These are phyloP conservation scores for Anisodus tanguticus DNA, from an alignment of 257 asterid species.

Conservation along the genomic window DNA sequence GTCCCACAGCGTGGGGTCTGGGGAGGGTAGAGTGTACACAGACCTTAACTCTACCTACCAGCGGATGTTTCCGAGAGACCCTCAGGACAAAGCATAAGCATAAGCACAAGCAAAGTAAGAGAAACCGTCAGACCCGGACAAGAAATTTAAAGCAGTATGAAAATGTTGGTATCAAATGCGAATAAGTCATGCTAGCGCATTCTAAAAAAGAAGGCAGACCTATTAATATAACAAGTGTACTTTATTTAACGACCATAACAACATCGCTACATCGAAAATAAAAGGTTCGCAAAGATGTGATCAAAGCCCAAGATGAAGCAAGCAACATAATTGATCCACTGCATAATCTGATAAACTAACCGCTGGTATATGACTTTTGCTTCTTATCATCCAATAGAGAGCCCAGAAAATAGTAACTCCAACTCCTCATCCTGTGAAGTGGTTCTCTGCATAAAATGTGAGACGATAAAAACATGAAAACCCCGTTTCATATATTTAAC, in stretches of 20 bases:
- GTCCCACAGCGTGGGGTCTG: too few relatives aligned
- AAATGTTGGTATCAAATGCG: too few relatives aligned
- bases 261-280: not conserved
- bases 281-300: not conserved
- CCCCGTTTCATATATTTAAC: not conserved
- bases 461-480: constrained; percentile 5
- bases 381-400: constrained; percentile 52
- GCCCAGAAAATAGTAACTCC: constrained; percentile 87
- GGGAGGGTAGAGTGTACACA: too few relatives aligned
- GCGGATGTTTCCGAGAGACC: too few relatives aligned
- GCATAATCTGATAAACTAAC: constrained; percentile 13
- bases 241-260: not conserved
- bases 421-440: constrained; percentile 76
- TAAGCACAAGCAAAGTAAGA: too few relatives aligned
- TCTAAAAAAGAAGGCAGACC: not conserved
- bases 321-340: constrained; percentile 1
- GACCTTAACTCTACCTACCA: too few relatives aligned
- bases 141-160: too few relatives aligned
- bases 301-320: not conserved
- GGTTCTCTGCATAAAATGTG: constrained; percentile 62
- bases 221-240: not conserved
- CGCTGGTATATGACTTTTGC: not conserved
- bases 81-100: too few relatives aligned
- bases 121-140: too few relatives aligned
- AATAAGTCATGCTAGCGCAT: too few relatives aligned